Base-by-base conservation (phyloP, 2,329 filamentous ascomycete species). In the Phyllosticta capitalensis region DNA sequence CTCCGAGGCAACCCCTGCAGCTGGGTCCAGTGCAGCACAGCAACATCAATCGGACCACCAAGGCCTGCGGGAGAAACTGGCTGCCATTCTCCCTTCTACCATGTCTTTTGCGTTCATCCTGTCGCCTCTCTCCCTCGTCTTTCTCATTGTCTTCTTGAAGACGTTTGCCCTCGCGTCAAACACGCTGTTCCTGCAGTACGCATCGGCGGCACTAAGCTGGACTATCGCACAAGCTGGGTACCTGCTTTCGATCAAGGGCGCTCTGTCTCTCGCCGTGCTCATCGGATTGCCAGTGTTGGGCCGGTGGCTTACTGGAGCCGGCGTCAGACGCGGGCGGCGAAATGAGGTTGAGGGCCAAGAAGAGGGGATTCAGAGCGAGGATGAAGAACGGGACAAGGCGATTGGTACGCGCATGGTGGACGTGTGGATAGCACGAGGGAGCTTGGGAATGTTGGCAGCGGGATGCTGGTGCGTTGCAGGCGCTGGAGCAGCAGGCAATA, bases 111-210 rank as follows among this genome's bases (percentile, higher is more conserved):
- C 50, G n/a, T 24, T 20, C 19, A 28, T n/a, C 17, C 19, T 30
- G 12, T 45, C 38, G 12, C 57, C 52, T 24, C 57, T 59, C 17
- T n/a, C 21, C 33, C 52, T 59, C 14, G 22, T 19, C 26, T 28
- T 59, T 52, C 12, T 48, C 19, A 51, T 52, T 26, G 53, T 59
- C 57, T 45, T 52, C 57, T 52, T 59, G 22, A 59, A 59, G 21
- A 59, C 57, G 26, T 59, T 59, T 33, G 57, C 57, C 38, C 57
- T 59, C 19, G 54, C 54, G 52, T 33, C 33, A 24, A 24, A 51
- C 52, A 48, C 52, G n/a, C 45, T 55, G 12, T 21, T n/a, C 26
- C 57, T 59, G 6, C 57, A 59, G 9, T 59, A 33, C 52, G 57
- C 57, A 6, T 59, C 57, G 14, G 49, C 48, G n/a, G n/a, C 38